Evolutionary conservation across 1,284 basidiomycete species (phyloP).

Genomic region (Boletus subluridellus): DNA sequence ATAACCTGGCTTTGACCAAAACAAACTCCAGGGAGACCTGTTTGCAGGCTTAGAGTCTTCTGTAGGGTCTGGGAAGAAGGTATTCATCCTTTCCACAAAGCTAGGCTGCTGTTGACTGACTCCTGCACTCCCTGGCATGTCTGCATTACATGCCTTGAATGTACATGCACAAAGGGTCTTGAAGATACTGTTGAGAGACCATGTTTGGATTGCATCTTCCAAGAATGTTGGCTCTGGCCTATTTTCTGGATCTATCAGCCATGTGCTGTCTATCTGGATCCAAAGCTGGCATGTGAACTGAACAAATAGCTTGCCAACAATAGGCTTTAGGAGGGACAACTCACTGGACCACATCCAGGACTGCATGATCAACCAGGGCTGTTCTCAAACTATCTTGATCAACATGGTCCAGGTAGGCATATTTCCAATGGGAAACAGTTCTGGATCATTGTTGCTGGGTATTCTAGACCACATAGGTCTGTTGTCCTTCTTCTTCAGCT

Average conservation of each 20-base stretch:
- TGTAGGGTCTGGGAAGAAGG: too few species aligned
- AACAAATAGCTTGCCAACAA: background rate
- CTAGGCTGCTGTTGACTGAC: background rate
- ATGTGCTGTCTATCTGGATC: background rate
- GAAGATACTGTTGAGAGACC: background rate
- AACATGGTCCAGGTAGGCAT: background rate
- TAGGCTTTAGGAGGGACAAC: too few species aligned
- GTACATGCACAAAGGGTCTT: background rate
- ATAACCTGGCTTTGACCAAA: too few species aligned
- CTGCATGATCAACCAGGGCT: background rate
- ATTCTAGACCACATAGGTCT: background rate
- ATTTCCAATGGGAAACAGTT: background rate
- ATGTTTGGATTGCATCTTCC: background rate
- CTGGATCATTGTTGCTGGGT: background rate
- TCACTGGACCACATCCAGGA: too few species aligned
- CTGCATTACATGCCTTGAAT: background rate
- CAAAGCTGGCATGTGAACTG: background rate
- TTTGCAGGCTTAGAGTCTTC: too few species aligned
- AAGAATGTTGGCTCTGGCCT: background rate
- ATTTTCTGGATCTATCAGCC: background rate
- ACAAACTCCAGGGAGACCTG: too few species aligned
- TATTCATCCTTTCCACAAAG: too few species aligned
- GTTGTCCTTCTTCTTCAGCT: background rate
- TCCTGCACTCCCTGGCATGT: background rate
- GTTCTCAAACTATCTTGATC: background rate